These are phyloP conservation scores for Chernovozyma sophiae-reginae DNA, from an alignment of 1,139 yeast species.

Conservation along the genomic window DNA sequence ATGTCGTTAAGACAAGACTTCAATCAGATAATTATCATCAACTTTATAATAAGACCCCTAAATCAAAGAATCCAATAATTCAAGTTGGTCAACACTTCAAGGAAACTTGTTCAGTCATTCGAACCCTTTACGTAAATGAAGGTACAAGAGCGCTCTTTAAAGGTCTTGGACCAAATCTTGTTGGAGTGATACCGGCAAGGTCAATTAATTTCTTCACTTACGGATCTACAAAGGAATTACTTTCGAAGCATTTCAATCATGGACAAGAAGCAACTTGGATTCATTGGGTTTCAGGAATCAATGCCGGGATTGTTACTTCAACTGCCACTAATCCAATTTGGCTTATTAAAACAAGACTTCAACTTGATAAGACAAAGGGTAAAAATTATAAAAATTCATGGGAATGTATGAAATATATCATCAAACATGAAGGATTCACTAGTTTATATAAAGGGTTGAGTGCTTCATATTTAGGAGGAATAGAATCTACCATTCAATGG, in stretches of 20 bases:
- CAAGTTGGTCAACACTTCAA: conserved; percentile 65
- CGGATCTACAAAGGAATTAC: conserved; percentile 79
- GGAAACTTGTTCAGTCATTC: conserved; percentile 75
- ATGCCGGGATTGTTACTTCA: conserved; percentile 92
- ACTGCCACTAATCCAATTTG: conserved; percentile 99
- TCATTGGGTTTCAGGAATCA: conserved; percentile 83
- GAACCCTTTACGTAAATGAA: conserved; percentile 65
- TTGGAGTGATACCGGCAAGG: conserved; percentile 98
- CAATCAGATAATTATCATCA: conserved; percentile 75
- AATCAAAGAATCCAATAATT: conserved; percentile 34
- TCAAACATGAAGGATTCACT: conserved; percentile 69
- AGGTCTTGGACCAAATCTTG: conserved; percentile 94
- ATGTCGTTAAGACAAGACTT: conserved; percentile 91
- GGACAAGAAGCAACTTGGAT: conserved; percentile 82
- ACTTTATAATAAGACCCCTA: conserved; percentile 38
- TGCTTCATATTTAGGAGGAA: conserved; percentile 93
- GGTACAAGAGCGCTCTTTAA: conserved; percentile 85
- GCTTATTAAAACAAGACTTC: conserved; percentile 92
- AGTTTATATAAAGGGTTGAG: conserved; percentile 87
- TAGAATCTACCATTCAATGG: conserved; percentile 95
- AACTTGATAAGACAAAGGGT: conserved; percentile 68
- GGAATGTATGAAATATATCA: conserved; percentile 74
- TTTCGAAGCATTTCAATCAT: conserved; percentile 60
- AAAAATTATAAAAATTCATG: conserved; percentile 75
- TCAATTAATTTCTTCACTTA: conserved; percentile 95